Percentiles rank a stretch among this genome's conserved stretches.
phyloP scores from a whole-genome alignment of 139 green algal species.

The Yamagishiella unicocca region DNA sequence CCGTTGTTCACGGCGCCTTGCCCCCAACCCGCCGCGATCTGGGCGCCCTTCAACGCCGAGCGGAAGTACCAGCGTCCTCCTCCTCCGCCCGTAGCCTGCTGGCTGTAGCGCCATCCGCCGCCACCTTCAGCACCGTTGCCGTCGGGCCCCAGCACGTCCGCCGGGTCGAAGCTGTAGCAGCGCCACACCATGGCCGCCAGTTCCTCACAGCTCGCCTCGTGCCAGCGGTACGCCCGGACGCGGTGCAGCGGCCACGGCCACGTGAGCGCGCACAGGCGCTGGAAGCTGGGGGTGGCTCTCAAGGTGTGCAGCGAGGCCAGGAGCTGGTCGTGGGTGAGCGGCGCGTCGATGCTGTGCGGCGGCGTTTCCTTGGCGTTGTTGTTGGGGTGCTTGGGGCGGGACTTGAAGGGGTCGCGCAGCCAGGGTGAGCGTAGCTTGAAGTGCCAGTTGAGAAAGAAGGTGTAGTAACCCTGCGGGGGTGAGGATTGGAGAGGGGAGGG shows the following conservation, averaged over 20 bases:
- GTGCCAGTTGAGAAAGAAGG: conserved; percentile 9
- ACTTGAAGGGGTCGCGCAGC: conserved; percentile 1
- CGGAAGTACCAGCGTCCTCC: no score
- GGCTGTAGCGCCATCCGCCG: no score
- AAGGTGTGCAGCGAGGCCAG: neutral
- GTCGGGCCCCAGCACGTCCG: no score
- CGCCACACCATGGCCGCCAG: neutral
- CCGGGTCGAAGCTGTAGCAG: neutral
- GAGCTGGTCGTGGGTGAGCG: neutral
- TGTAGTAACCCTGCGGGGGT: conserved; percentile 25
- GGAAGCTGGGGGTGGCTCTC: conserved; percentile 12
- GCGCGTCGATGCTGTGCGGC: neutral
- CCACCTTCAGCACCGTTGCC: no score
- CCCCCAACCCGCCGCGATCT: no score
- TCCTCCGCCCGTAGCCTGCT: no score
- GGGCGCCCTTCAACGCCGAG: no score
- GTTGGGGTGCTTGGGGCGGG: neutral
- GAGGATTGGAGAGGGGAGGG: no score
- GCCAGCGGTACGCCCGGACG: neutral
- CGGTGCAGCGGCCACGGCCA: conserved; percentile 14
- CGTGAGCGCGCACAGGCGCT: neutral
- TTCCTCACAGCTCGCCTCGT: neutral
- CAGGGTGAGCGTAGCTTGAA: conserved; percentile 10
- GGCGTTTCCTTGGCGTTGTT: neutral
- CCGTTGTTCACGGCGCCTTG: no score